Conservation (phyloP, 768 basidiomycete species). For the Lyophyllum shimeji region DNA sequence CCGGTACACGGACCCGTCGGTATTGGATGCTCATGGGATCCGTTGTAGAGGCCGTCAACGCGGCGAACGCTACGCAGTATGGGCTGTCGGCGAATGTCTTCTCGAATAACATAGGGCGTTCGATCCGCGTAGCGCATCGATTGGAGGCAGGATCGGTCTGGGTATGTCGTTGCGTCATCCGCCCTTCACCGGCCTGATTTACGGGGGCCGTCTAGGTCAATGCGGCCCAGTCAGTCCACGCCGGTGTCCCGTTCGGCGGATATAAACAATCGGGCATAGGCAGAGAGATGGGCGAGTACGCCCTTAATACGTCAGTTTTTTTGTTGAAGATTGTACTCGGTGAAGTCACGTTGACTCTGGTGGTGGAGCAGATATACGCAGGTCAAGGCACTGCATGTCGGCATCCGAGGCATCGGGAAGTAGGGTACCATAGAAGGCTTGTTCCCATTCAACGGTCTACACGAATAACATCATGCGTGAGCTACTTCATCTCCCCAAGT, state of each 20-base stretch:
- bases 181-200: not conserved
- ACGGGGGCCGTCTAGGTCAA: slow-evolving; percentile 17
- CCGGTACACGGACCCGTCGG: slow-evolving; percentile 22
- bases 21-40: slow-evolving; percentile 20
- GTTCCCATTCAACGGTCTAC: no score
- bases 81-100: slow-evolving; percentile 17
- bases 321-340: not conserved
- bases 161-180: not conserved
- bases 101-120: slow-evolving; percentile 13
- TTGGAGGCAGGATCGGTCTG: slow-evolving; percentile 17
- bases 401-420: no score
- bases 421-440: no score
- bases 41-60: slow-evolving; percentile 17
- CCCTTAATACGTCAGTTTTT: slow-evolving; percentile 14
- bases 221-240: slow-evolving; percentile 1
- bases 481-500: no score
- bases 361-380: no score
- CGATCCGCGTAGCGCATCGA: slow-evolving; percentile 16
- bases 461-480: no score
- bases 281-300: slow-evolving; percentile 22
- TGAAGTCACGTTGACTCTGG: no score
- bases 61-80: slow-evolving; percentile 16
- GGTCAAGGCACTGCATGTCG: no score
- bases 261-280: slow-evolving; percentile 26
- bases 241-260: slow-evolving; percentile 21